Evolutionary conservation across 345 rosid genomes (phyloP), one percentile per base, ranked within the genome.

Genomic region (Aethionema arabicum): DNA sequence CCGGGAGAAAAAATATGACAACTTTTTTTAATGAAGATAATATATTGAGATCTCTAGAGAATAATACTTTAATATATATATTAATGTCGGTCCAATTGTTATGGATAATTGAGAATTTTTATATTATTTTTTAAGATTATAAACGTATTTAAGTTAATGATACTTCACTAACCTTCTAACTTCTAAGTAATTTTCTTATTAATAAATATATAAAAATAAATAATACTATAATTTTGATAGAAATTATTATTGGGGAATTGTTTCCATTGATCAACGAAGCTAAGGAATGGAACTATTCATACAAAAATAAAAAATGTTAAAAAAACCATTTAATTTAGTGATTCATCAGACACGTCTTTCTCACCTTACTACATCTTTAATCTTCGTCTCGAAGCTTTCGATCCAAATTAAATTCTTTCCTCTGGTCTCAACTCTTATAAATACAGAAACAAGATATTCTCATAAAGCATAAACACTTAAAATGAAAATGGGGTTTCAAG

Each of bases 311-410:
- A 41, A 9, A 32, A 52, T 42, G 9, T 36, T 4, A 27, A 13
- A 12, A 56, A 58, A 50, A 40, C 39, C 11, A 52, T 4, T 39
- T 39, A 60, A 12, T 1, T 32, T 2, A 11, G 41, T 46, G 56
- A 46, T 53, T 9, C 46, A 7, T 47, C 59, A 32, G 52, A 61
- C 74, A 56, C 58, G 74, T 62, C 63, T 9, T 46, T 3, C 52
- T 33, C 74, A 62, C 69, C 39, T 32, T 69, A 47, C n/a, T 4
- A 6, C 9, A 33, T 15, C 58, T 69, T 63, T 56, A 65, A 59
- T 65, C 75, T 72, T 72, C 70, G 66, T 32, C 39, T 46, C 75
- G 55, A 72, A 72, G 75, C 52, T 65, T 72, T 44, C 70, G 8
- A 56, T 70, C 16, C n/a, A 30, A 10, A 37, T 12, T 39, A 8